Conservation (phyloP, 176 grass and related monocot species). For the Guadua angustifolia region DNA sequence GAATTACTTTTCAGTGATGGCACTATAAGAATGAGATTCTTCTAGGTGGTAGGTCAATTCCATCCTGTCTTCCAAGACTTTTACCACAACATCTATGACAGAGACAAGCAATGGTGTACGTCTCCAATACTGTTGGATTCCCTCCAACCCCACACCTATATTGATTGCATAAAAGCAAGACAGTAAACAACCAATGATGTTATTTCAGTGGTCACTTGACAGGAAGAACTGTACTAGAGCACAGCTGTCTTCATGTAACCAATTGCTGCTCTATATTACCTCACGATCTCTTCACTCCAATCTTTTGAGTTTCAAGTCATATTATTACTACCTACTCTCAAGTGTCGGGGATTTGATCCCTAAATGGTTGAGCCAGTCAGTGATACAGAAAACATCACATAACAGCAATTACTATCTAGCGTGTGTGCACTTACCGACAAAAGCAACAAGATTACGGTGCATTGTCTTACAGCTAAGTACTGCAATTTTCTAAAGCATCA, state of each 20-base stretch:
- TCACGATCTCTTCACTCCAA: background rate
- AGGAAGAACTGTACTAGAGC: conserved; percentile 36
- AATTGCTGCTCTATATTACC: conserved; percentile 10
- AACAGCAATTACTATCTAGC: conserved; percentile 21
- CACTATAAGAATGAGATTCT: conserved; percentile 24
- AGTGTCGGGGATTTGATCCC: conserved; percentile 11
- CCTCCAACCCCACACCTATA: conserved; percentile 27
- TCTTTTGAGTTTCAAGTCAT: background rate
- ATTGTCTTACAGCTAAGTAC: conserved; percentile 7
- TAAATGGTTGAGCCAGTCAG: conserved; percentile 24
- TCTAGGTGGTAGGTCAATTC: conserved; percentile 54
- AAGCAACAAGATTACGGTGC: conserved; percentile 27
- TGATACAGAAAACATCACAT: conserved; percentile 10
- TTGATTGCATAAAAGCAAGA: conserved; percentile 34
- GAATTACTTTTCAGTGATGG: background rate
- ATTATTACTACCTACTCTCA: conserved; percentile 3
- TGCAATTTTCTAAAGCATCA: conserved; percentile 26
- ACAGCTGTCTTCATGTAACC: conserved; percentile 18
- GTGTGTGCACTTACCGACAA: conserved; percentile 27
- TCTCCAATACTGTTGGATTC: conserved; percentile 39
- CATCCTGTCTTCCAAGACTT: conserved; percentile 37
- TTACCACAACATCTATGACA: conserved; percentile 36
- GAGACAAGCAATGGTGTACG: conserved; percentile 24
- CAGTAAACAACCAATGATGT: conserved; percentile 27
- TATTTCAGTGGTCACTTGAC: conserved; percentile 29